phyloP scores from a whole-genome alignment of 2,329 filamentous ascomycete species.

The Coniochaeta pulveracea region DNA sequence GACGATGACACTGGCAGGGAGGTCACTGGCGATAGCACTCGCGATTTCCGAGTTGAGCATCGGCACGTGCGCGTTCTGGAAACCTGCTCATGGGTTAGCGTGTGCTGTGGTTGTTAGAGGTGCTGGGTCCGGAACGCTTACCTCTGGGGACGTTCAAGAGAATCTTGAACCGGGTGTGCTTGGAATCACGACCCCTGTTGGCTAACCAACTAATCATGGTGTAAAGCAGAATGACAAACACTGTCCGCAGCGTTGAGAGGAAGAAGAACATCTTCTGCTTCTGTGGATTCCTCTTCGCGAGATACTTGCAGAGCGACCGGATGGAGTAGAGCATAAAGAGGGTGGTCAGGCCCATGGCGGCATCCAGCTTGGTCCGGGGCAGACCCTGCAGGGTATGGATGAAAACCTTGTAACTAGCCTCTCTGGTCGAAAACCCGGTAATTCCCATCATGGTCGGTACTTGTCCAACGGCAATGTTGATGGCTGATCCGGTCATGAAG shows the following conservation, averaged over 20 bases:
- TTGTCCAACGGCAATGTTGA: conserved; percentile 81
- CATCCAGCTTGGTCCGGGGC: conserved; percentile 57
- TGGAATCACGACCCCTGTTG: conserved; percentile 52
- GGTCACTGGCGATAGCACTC: conserved; percentile 53
- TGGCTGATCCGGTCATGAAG: conserved; percentile 93
- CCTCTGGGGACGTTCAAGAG: conserved; percentile 68
- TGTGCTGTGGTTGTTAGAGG: background rate
- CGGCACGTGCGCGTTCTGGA: conserved; percentile 68
- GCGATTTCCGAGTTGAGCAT: conserved; percentile 56
- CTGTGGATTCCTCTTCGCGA: conserved; percentile 57
- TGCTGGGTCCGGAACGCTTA: conserved; percentile 20
- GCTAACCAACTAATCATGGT: conserved; percentile 81
- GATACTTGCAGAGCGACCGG: conserved; percentile 50
- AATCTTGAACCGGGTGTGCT: conserved; percentile 60
- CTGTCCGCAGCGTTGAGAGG: conserved; percentile 77
- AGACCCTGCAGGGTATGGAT: conserved; percentile 74
- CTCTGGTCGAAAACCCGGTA: conserved; percentile 60
- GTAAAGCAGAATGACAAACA: conserved; percentile 84
- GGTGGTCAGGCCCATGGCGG: conserved; percentile 78
- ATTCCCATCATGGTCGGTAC: conserved; percentile 75
- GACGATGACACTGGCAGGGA: conserved; percentile 87
- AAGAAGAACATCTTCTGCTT: conserved; percentile 77
- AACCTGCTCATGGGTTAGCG: conserved; percentile 38
- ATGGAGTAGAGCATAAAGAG: conserved; percentile 68
- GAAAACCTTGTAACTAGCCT: conserved; percentile 68